Percentiles rank a stretch among this genome's conserved stretches.
These are phyloP conservation scores for Diaporthe vexans DNA, from an alignment of 2,329 filamentous ascomycete genomes.

Conservation along the genomic window DNA sequence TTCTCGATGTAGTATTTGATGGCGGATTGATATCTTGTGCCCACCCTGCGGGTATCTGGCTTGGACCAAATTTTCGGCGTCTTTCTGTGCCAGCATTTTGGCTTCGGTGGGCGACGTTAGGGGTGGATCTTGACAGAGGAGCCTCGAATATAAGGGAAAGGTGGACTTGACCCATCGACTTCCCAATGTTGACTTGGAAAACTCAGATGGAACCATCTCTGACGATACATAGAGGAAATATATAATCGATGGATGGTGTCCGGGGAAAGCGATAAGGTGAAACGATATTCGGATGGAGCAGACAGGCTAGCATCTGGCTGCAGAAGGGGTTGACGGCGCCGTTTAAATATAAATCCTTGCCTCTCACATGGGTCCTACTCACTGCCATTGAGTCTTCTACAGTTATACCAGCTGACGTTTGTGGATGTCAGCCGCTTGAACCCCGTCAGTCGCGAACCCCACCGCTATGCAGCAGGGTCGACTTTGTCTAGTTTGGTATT, in stretches of 20 bases:
- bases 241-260: neutral
- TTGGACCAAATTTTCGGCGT: neutral
- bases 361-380: no score
- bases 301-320: no score
- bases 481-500: neutral
- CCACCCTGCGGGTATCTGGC: neutral
- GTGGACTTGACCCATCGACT: neutral
- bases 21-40: neutral
- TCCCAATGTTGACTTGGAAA: neutral
- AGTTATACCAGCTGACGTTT: no score
- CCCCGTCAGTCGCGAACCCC: neutral
- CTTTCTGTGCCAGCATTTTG: neutral
- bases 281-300: no score
- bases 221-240: neutral
- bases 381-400: no score
- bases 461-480: conserved; percentile 7
- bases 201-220: neutral
- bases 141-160: neutral
- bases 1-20: neutral
- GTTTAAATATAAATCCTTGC: no score
- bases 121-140: neutral
- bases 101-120: neutral
- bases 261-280: neutral
- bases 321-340: no score
- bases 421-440: no score